Conservation (phyloP, 768 basidiomycete genomes). For the Russula sp. region DNA sequence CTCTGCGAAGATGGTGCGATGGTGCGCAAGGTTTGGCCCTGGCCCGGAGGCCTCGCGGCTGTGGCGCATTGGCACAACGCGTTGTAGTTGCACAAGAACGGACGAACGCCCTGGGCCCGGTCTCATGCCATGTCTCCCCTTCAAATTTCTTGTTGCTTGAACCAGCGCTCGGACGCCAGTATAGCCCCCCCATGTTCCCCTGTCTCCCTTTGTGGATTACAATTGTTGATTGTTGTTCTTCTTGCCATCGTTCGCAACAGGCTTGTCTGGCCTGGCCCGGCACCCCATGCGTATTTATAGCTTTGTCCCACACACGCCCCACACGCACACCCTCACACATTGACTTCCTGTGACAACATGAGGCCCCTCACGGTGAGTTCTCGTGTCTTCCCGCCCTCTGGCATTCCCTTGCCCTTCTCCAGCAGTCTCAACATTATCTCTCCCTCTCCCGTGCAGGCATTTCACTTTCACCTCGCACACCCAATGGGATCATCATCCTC, state of each 20-base stretch:
- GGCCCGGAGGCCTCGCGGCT: neutral
- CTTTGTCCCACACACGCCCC: neutral
- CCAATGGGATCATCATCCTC: neutral
- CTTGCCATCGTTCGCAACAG: neutral
- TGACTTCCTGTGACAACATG: neutral
- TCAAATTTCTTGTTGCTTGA: neutral
- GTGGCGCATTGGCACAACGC: neutral
- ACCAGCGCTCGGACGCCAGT: neutral
- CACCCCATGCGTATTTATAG: constrained; percentile 2
- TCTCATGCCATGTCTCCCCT: neutral
- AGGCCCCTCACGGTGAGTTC: constrained; percentile 7
- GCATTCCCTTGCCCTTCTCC: neutral
- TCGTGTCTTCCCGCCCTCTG: neutral
- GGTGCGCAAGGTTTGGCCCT: neutral
- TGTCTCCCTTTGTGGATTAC: neutral
- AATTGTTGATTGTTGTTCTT: neutral
- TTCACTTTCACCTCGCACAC: neutral
- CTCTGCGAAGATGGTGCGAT: neutral
- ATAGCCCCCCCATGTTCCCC: neutral
- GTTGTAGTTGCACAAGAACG: neutral
- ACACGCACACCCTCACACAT: neutral
- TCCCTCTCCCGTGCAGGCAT: neutral
- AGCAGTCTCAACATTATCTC: neutral
- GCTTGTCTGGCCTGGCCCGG: neutral
- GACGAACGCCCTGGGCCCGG: neutral